Percentiles rank a stretch among this genome's conserved stretches.
Conservation (phyloP, 345 rosid species). For the Hypericum androsaemum region DNA sequence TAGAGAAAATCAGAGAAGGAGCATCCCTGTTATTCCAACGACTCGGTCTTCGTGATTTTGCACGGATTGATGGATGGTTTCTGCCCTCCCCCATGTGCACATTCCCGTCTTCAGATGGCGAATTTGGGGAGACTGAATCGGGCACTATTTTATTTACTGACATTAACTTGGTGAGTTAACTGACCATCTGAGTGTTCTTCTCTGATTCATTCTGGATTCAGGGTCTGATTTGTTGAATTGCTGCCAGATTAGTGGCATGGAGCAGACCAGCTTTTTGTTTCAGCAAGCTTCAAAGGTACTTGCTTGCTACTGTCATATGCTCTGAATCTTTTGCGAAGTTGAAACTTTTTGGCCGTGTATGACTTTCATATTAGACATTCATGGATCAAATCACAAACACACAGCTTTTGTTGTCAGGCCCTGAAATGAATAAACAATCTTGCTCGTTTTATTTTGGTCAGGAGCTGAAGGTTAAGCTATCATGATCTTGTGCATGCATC, state of each 20-base stretch:
- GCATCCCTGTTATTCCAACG: slow-evolving; percentile 62
- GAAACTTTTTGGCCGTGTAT: no score
- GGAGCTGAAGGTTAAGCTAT: neutral
- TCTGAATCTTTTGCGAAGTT: no score
- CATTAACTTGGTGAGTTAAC: slow-evolving; percentile 69
- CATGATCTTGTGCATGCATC: no score
- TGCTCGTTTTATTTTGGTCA: neutral
- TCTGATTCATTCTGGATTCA: neutral
- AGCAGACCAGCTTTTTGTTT: slow-evolving; percentile 91
- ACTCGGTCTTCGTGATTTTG: slow-evolving; percentile 81
- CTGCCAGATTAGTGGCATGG: slow-evolving; percentile 94
- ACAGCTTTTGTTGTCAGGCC: neutral
- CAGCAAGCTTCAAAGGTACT: slow-evolving; percentile 97
- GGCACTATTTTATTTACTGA: slow-evolving; percentile 63
- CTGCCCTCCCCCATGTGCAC: slow-evolving; percentile 39
- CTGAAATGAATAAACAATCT: neutral
- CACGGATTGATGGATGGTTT: slow-evolving; percentile 95
- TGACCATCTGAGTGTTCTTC: slow-evolving; percentile 1
- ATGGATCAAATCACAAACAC: neutral
- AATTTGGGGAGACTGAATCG: slow-evolving; percentile 32
- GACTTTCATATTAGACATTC: neutral
- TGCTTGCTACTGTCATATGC: neutral
- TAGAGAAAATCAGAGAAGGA: slow-evolving; percentile 65
- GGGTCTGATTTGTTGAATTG: slow-evolving; percentile 13
- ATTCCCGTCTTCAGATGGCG: slow-evolving; percentile 33